A percentile compares a stretch with the other conserved stretches of the same genome.
phyloP scores from a whole-genome alignment of 371 early-diverging fungal genomes.

The Syncephalis fuscata region DNA sequence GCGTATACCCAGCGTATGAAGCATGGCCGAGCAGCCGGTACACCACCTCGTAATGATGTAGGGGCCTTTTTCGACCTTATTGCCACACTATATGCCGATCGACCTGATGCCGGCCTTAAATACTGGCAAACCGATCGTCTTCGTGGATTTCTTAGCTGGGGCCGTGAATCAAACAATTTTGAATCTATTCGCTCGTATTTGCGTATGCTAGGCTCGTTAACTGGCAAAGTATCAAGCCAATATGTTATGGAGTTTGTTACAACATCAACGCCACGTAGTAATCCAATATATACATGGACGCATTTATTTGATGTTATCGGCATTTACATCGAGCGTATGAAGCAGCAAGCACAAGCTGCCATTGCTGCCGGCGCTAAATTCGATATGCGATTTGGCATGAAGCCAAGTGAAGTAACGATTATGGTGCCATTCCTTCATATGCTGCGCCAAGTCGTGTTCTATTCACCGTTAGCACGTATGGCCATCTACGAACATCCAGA shows the following conservation, averaged over 20 bases:
- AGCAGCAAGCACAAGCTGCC: conserved; percentile 6
- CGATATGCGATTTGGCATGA: background rate
- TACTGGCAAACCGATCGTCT: conserved; percentile 56
- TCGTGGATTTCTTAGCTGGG: conserved; percentile 56
- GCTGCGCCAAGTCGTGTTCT: conserved; percentile 34
- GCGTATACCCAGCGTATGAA: conserved; percentile 16
- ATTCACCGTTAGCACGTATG: conserved; percentile 36
- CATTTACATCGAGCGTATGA: conserved; percentile 14
- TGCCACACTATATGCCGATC: conserved; percentile 44
- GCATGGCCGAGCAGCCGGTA: conserved; percentile 12
- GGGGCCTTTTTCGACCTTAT: conserved; percentile 48
- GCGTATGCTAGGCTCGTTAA: conserved; percentile 54
- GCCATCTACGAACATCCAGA: conserved; percentile 39
- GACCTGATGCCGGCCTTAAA: conserved; percentile 51
- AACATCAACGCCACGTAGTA: conserved; percentile 11
- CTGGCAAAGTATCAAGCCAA: conserved; percentile 36
- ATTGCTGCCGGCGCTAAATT: too few relatives aligned
- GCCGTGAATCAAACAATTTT: conserved; percentile 33
- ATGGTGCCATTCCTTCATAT: conserved; percentile 48
- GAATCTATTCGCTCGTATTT: conserved; percentile 33
- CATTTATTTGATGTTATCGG: conserved; percentile 34
- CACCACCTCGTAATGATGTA: conserved; percentile 26
- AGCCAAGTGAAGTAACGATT: conserved; percentile 28
- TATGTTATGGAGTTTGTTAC: conserved; percentile 38
- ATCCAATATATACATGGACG: conserved; percentile 37